Percentiles rank a stretch among this genome's conserved stretches.
These are phyloP conservation scores for Nitzschia sp. DNA, from an alignment of 108 stramenopile genomes.

Conservation along the genomic window DNA sequence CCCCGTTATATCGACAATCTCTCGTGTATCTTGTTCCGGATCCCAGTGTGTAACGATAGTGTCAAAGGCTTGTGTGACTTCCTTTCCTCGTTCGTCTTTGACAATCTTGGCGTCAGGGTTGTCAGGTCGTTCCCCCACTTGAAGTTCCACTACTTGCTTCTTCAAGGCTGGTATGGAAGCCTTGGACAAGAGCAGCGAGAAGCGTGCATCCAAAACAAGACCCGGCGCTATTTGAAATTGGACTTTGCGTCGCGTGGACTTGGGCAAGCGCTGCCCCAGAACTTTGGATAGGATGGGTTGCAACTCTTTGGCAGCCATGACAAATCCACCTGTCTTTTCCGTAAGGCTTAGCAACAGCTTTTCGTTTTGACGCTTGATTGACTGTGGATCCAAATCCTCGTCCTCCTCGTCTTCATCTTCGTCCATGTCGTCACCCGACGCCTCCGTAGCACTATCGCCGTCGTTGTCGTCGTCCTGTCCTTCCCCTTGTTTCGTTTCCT, in stretches of 20 bases:
- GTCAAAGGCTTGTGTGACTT: constrained; percentile 40
- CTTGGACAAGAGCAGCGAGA: constrained; percentile 41
- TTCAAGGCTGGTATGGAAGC: constrained; percentile 41
- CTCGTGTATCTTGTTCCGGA: constrained; percentile 42
- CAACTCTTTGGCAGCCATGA: constrained; percentile 59
- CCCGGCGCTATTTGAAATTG: constrained; percentile 70
- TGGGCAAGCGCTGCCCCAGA: constrained; percentile 32
- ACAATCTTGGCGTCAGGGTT: constrained; percentile 35
- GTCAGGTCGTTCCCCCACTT: constrained; percentile 1
- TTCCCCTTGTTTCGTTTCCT: neutral
- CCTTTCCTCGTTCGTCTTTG: constrained; percentile 46
- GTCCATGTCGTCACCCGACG: neutral
- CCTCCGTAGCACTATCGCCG: constrained; percentile 20
- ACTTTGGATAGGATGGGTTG: constrained; percentile 48
- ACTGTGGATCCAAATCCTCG: constrained; percentile 16
- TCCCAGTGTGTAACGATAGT: constrained; percentile 47
- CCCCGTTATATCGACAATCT: constrained; percentile 36
- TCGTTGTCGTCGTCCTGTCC: constrained; percentile 18
- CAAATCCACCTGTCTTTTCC: constrained; percentile 71
- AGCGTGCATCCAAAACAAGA: constrained; percentile 48
- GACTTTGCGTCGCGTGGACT: constrained; percentile 48
- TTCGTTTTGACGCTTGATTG: constrained; percentile 72
- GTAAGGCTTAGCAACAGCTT: constrained; percentile 62
- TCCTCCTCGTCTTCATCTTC: constrained; percentile 30
- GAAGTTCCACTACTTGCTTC: constrained; percentile 23